Conservation (phyloP, 2,329 filamentous ascomycete species). For the Botrytis aclada region DNA sequence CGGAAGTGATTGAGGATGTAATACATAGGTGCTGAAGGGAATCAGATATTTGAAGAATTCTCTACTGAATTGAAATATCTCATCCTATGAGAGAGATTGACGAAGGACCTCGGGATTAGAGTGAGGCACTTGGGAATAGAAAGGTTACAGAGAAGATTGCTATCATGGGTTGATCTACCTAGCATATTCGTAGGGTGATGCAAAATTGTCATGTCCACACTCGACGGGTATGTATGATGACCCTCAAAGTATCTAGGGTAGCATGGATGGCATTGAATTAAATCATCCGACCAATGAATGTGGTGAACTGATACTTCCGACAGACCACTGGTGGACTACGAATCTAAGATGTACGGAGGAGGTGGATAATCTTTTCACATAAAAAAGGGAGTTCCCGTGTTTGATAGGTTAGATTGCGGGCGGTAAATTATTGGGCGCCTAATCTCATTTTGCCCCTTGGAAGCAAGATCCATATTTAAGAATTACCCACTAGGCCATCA, state of each 20-base stretch:
- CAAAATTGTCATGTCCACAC: background rate
- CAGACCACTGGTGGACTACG: too few relatives aligned
- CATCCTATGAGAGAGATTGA: background rate
- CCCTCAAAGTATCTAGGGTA: background rate
- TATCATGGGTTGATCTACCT: background rate
- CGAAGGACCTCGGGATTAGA: background rate
- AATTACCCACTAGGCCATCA: background rate
- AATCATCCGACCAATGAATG: conserved; percentile 6
- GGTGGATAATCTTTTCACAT: background rate
- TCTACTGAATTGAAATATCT: background rate
- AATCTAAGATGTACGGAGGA: background rate
- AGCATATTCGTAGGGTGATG: background rate
- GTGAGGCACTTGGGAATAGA: too few relatives aligned
- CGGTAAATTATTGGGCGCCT: conserved; percentile 18
- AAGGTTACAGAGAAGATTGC: too few relatives aligned
- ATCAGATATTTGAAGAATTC: background rate
- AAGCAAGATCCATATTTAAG: background rate
- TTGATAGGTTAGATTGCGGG: conserved; percentile 14
- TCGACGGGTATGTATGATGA: background rate
- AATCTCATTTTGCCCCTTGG: conserved; percentile 14
- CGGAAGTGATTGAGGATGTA: background rate
- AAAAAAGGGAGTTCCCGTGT: background rate
- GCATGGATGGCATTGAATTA: background rate
- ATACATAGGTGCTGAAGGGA: background rate
- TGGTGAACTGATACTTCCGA: background rate